Evolutionary conservation across 768 basidiomycete genomes (phyloP), one percentile per base, ranked within the genome.

Genomic region (Pleurotus ostreatus): DNA sequence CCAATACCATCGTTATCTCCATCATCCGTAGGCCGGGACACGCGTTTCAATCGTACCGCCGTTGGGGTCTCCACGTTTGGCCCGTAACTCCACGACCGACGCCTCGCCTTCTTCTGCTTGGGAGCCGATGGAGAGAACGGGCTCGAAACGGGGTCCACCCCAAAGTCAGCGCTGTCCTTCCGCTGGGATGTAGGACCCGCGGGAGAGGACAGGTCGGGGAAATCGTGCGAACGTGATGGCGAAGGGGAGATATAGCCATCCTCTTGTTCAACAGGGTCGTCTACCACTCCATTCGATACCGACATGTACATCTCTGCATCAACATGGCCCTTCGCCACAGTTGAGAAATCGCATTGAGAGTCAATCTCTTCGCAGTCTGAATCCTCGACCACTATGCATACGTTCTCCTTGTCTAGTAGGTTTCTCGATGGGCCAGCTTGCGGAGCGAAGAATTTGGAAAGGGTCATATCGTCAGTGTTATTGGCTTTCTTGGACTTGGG

Each of bases 161-260:
- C 81, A 59, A 82, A 82, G 56, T 82, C 80, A 22, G 73, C 71
- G 44, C 71, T 71, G 18, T 54, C 60, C 20, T 56, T 41, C 4
- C n/a, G 23, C 8, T 20, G 6, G 11, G 47, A 23, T 16, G 13
- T 23, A 48, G 47, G 16, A 5, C 47, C 30, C 30, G 48, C 11
- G 9, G 49, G 26, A 18, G 22, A 23, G 22, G 47, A 48, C n/a
- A 48, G 4, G 9, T 23, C 47, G 47, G 47, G 47, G 15, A 4
- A 23, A 9, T 15, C 15, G 15, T 46, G 23, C 25, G 37, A 37
- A 30, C 72, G 73, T 40, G 74, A 58, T 20, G 89, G 88, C 9
- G 89, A 90, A 46, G 89, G 89, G n/a, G 90, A 90, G 53, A 88
- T 75, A 68, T 92, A 93, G 13, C 91, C 90, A 58, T 89, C 89